Evolutionary conservation across 2,329 filamentous ascomycete species (phyloP), one percentile per base, ranked within the genome.

Genomic region (Aspergillus bombycis): DNA sequence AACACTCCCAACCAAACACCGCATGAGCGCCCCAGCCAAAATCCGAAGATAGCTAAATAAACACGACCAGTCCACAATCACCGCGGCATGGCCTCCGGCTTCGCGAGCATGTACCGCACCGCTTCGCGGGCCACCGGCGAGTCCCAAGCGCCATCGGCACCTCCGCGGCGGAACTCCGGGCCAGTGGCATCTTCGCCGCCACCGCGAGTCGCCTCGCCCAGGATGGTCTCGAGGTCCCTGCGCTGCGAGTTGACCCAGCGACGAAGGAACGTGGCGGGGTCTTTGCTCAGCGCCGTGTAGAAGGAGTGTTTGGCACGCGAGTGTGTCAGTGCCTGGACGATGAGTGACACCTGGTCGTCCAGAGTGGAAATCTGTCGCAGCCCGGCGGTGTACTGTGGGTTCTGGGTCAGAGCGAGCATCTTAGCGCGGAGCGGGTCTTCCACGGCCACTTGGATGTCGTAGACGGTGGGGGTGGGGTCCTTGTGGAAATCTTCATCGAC

Each of bases 171-270:
- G 67, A 81, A 82, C 67, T 82, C 81, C 48, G 78, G 75, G 6
- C 77, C 81, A 50, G 71, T 79, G 48, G 75, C 85, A 82, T 80
- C 91, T 82, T 83, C 85, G 48, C 81, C 82, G 4, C 81, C 84
- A 43, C 75, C 74, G 60, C 89, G 85, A 58, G 88, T 86, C 1
- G 89, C 88, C 78, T 97, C 94, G 62, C 93, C 94, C 66, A 95
- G 85, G 55, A 97, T 90, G 8, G 95, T 88, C 73, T 96, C 93
- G 41, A 97, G 83, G 76, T 98, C 94, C 56, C 94, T 86, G 80
- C 93, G 93, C 81, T 99, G 95, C 19, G 91, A 94, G 72, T 89
- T 93, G 58, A 96, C 84, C 95, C 95, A 99, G 73, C 91, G 88
- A 67, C 87, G 89, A 64, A 97, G 85, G 72, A 98, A 98, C 14